Base-by-base conservation (phyloP, 2,329 filamentous ascomycete species). In the Cryphonectria parasitica region DNA sequence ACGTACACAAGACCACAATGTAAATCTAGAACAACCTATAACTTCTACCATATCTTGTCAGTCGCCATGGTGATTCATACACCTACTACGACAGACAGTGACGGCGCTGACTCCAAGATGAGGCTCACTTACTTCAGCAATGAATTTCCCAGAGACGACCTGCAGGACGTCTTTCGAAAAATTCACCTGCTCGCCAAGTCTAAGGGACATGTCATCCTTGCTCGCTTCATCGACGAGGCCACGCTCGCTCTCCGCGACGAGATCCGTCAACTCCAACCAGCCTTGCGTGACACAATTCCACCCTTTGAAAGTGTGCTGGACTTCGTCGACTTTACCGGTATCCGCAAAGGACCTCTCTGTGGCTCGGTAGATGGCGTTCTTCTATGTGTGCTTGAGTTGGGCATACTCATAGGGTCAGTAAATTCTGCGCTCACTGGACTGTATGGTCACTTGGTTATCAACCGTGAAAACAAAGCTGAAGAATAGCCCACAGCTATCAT, bases 61-160 rank as follows among this genome's bases (percentile, higher is more conserved):
- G 52, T 28, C 52, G 25, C 52, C 10, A 28, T 56, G 52, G 52
- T 56, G 52, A 56, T 56, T 28, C 52, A 56, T 25, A 56, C 52
- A 17, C 52, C 25, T n/a, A 56, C 52, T n/a, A 56, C 52, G 17
- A 56, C 52, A 56, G 52, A 56, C n/a, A 56, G 52, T 49, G 45
- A 49, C 45, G 45, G 45, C 45, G 45, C 45, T 49, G 45, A 49
- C 4, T 56, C 56, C 70, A 77, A 74, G 64, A 78, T 79, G 75
- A 77, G 77, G 70, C 64, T 85, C 52, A 64, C 79, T n/a, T 84
- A 80, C 74, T 86, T 86, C 75, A 79, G 81, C 73, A 84, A 85
- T 69, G 83, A 86, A 72, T 84, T 86, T 67, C 84, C 84, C 0
- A 78, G 76, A 22, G 83, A 85, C 45, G 81, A 85, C 71, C 72